phyloP scores from a whole-genome alignment of 2,329 filamentous ascomycete genomes.

The Exutisphaerella laricina region DNA sequence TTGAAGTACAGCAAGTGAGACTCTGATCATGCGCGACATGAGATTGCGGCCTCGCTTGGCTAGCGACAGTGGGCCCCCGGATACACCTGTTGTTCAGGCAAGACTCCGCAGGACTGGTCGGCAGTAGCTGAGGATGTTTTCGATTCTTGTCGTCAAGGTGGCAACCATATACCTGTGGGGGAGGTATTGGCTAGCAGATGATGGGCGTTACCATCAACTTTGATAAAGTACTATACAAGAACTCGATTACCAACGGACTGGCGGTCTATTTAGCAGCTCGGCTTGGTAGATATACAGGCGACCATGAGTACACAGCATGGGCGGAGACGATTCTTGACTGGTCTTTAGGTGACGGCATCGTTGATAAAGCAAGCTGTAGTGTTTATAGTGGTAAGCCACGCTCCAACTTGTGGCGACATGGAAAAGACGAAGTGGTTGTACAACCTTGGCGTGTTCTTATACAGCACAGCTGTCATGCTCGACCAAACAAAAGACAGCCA shows the following conservation, averaged over 20 bases:
- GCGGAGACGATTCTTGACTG: conserved; percentile 39
- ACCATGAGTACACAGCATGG: conserved; percentile 59
- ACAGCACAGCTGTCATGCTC: conserved; percentile 45
- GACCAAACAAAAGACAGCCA: conserved; percentile 27
- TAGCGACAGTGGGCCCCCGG: too few species aligned
- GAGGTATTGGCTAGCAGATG: conserved; percentile 72
- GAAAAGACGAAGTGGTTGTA: conserved; percentile 45
- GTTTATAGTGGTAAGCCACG: conserved; percentile 47
- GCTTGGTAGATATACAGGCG: conserved; percentile 41
- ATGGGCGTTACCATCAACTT: conserved; percentile 64
- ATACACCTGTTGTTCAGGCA: too few species aligned
- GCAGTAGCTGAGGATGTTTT: conserved; percentile 70
- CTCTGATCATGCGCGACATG: too few species aligned
- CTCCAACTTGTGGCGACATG: conserved; percentile 41
- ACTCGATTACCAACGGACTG: conserved; percentile 74
- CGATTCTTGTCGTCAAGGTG: conserved; percentile 67
- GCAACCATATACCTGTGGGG: conserved; percentile 60
- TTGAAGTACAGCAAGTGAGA: too few species aligned
- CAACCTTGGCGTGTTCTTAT: conserved; percentile 43
- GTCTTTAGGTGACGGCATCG: conserved; percentile 47
- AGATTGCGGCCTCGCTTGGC: too few species aligned
- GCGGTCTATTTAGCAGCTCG: conserved; percentile 72
- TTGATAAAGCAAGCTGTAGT: conserved; percentile 48
- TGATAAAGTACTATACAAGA: conserved; percentile 60
- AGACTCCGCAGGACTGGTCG: conserved; percentile 50